These are phyloP conservation scores for Plantago major DNA, from an alignment of 257 asterid genomes.

Conservation along the genomic window DNA sequence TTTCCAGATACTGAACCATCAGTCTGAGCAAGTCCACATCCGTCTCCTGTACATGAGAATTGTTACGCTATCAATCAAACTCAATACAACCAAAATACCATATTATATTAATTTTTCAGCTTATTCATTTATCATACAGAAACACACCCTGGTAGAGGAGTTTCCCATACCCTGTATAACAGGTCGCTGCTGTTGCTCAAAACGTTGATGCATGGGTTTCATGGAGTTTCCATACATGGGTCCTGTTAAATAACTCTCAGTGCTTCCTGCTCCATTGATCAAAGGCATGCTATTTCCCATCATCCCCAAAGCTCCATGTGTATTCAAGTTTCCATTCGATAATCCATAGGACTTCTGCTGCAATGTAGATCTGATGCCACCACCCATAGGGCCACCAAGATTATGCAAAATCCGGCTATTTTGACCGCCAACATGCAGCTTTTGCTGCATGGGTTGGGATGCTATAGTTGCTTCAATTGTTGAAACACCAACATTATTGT, in stretches of 20 bases:
- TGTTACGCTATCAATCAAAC: conserved; percentile 5
- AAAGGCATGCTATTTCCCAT: conserved; percentile 44
- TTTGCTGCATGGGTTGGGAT: conserved; percentile 71
- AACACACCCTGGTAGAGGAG: conserved; percentile 7
- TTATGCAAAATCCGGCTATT: conserved; percentile 72
- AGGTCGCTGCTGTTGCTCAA: conserved; percentile 70
- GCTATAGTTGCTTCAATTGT: conserved; percentile 51
- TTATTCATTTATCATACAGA: not conserved
- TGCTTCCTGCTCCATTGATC: conserved; percentile 49
- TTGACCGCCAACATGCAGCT: conserved; percentile 74
- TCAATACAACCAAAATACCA: conserved; percentile 6
- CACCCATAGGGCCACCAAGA: conserved; percentile 79
- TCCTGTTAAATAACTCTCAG: conserved; percentile 55
- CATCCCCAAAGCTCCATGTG: conserved; percentile 67
- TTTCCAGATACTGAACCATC: conserved; percentile 69
- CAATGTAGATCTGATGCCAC: conserved; percentile 72
- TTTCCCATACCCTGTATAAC: conserved; percentile 49
- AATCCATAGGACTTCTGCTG: conserved; percentile 70
- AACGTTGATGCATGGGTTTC: conserved; percentile 45
- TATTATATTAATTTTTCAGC: too few relatives aligned
- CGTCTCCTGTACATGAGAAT: conserved; percentile 60
- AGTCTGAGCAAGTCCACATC: conserved; percentile 52
- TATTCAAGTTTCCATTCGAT: conserved; percentile 41
- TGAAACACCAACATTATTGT: conserved; percentile 48
- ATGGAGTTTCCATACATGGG: conserved; percentile 51